Base-by-base conservation (phyloP, 148 eudicot species). In the Chenopodium album region DNA sequence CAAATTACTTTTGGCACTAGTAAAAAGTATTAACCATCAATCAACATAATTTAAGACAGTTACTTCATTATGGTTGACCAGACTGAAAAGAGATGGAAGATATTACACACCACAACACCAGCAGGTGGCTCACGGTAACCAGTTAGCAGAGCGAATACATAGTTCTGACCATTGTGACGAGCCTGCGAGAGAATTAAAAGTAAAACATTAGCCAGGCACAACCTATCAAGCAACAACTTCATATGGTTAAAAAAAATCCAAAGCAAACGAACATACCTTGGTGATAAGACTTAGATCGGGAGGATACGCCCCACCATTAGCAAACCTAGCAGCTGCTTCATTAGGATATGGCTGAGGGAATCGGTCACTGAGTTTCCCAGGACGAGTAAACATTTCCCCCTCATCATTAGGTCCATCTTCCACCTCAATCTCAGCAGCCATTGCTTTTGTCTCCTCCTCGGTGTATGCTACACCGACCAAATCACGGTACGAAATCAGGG, bases 261-360 rank as follows among this genome's bases (percentile, higher is more conserved):
- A 69, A 26, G 63, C n/a, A 81, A 80, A 75, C 20, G 46, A 79
- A 34, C 68, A 86, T 86, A 92, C 98, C 87, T 94, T 95, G 82
- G 99, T 91, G 56, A 95, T 91, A 48, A 95, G 98, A 89, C 98
- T 93, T 50, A 95, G 90, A 85, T 95, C 99, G 44, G 99, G 99
- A 87, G 99, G 99, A 83, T 95, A 95, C 62, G 99, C 99, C 67
- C 99, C 99, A 78, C 99, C 99, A 85, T 95, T 95, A 44, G 99
- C 97, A 90, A 95, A 95, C 88, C 98, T 92, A 68, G 96, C 98
- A 79, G 98, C 96, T 85, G 88, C 85, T 69, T 94, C 98, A 80
- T 94, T 94, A 63, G 93, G 31, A 81, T 92, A 94, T 69, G 98
- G 98, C 87, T 89, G 85, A 76, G 94, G 98, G 52, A 94, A 87